These are phyloP conservation scores for Aspergillus ibericus DNA, from an alignment of 2,329 filamentous ascomycete species.

Conservation along the genomic window DNA sequence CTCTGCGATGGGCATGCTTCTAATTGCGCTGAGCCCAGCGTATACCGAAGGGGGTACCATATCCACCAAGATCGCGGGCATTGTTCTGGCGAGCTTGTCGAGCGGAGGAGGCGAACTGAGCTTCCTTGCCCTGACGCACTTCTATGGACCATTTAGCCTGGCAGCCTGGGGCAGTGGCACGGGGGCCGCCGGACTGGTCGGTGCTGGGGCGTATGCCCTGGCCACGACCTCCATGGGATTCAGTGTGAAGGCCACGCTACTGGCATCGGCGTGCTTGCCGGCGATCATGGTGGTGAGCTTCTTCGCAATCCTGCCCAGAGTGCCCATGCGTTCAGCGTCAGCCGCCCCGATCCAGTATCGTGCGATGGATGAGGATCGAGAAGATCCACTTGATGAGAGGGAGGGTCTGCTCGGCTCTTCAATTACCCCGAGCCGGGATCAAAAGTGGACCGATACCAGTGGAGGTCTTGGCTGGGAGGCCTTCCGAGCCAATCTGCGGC, in stretches of 20 bases:
- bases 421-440: slow-evolving; percentile 13
- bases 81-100: slow-evolving; percentile 80
- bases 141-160: slow-evolving; percentile 82
- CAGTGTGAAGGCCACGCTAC: slow-evolving; percentile 69
- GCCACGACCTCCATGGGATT: slow-evolving; percentile 79
- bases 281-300: slow-evolving; percentile 79
- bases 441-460: slow-evolving; percentile 20
- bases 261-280: slow-evolving; percentile 77
- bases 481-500: slow-evolving; percentile 58
- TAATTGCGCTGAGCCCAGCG: slow-evolving; percentile 76
- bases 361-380: slow-evolving; percentile 47
- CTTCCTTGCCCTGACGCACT: slow-evolving; percentile 89
- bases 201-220: slow-evolving; percentile 83
- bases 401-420: slow-evolving; percentile 33
- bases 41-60: slow-evolving; percentile 60
- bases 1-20: slow-evolving; percentile 82
- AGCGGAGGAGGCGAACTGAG: slow-evolving; percentile 86
- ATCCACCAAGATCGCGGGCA: slow-evolving; percentile 73
- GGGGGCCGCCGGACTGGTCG: slow-evolving; percentile 81
- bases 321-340: slow-evolving; percentile 56
- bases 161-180: slow-evolving; percentile 93
- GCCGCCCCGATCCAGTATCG: slow-evolving; percentile 54
- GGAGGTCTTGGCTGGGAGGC: slow-evolving; percentile 31
- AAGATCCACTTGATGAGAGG: slow-evolving; percentile 25
- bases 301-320: slow-evolving; percentile 74